Base-by-base conservation (phyloP, 2,329 filamentous ascomycete genomes). In the Neofusicoccum laricinum region DNA sequence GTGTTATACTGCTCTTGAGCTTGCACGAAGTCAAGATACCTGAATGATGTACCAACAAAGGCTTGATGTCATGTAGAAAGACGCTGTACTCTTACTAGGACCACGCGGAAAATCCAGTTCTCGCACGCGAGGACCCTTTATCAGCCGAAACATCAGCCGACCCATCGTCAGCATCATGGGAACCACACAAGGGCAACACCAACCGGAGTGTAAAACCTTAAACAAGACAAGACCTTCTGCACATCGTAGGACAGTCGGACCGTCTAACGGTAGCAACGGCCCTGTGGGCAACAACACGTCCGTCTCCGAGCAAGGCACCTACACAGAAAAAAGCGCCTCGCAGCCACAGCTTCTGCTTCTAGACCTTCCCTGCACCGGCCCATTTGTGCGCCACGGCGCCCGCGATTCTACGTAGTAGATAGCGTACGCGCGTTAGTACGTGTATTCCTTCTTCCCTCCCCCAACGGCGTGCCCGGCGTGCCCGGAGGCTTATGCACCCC, bases 401-500 rank as follows among this genome's bases (percentile, higher is more conserved):
- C 25, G 36, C 30, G 8, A 14, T 12, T 59, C 15, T 17, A 12
- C 40, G 14, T 7, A 11, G 32, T 32, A 32, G 6, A 30, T 19
- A 30, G 19, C 5, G 34, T 14, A 21, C n/a, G 19, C 19, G 8
- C 48, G 14, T 21, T 21, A 14, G 15, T 50, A 15, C 46, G 25
- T 21, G 46, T 14, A 30, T 11, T 19, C 46, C 45, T 30, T 30
- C 25, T 4, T 30, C 8, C 8, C n/a, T 25, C 17, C 19, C 19
- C 32, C 53, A 58, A 58, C 53, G 53, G 53, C 5, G 38, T 25
- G 17, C n/a, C 40, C 53, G 53, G 40, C 53, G 21, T n/a, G 36
- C 2, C 51, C 53, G 21, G 34, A 41, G 38, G 53, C 55, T 46
- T 46, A 43, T 36, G 55, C 41, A 59, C 55, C 55, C 55, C 55